Conservation (phyloP, 352 stramenopile species). For the Phytophthora citrophthora region DNA sequence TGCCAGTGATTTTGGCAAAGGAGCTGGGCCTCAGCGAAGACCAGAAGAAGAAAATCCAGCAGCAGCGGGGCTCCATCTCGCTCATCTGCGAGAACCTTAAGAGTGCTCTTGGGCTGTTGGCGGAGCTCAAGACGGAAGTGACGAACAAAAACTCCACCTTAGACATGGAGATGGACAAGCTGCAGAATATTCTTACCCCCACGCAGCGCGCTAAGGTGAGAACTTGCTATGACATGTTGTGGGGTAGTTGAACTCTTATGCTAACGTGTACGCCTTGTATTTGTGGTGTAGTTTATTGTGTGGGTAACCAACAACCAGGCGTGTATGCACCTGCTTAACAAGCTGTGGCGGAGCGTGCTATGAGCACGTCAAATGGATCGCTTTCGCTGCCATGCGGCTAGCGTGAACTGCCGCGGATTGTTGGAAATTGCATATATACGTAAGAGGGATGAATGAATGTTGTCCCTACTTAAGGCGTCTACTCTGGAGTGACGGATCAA, state of each 20-base stretch:
- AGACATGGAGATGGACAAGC: slow-evolving; percentile 94
- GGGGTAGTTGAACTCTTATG: background rate
- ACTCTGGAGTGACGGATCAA: slow-evolving; percentile 22
- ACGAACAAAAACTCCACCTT: slow-evolving; percentile 93
- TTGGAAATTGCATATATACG: slow-evolving; percentile 39
- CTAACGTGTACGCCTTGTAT: slow-evolving; percentile 21
- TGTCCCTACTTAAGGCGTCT: slow-evolving; percentile 10
- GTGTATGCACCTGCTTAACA: slow-evolving; percentile 97
- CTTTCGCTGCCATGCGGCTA: slow-evolving; percentile 9
- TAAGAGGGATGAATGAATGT: slow-evolving; percentile 21
- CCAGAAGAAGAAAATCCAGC: slow-evolving; percentile 94
- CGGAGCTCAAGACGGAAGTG: slow-evolving; percentile 89
- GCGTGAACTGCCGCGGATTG: slow-evolving; percentile 20
- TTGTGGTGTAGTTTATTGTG: slow-evolving; percentile 88
- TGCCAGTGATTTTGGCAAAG: slow-evolving; percentile 91
- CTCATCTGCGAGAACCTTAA: slow-evolving; percentile 92
- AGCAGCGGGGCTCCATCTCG: slow-evolving; percentile 82
- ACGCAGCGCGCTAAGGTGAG: slow-evolving; percentile 91
- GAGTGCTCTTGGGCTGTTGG: slow-evolving; percentile 83
- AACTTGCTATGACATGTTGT: background rate
- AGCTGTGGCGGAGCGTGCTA: slow-evolving; percentile 93
- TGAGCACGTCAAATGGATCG: slow-evolving; percentile 36
- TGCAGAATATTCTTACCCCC: slow-evolving; percentile 94
- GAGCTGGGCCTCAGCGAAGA: slow-evolving; percentile 91
- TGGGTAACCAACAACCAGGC: slow-evolving; percentile 96